A percentile compares a stretch with the other conserved stretches of the same genome.
phyloP scores from a whole-genome alignment of 2,329 filamentous ascomycete species.

The Fusarium dimerum region DNA sequence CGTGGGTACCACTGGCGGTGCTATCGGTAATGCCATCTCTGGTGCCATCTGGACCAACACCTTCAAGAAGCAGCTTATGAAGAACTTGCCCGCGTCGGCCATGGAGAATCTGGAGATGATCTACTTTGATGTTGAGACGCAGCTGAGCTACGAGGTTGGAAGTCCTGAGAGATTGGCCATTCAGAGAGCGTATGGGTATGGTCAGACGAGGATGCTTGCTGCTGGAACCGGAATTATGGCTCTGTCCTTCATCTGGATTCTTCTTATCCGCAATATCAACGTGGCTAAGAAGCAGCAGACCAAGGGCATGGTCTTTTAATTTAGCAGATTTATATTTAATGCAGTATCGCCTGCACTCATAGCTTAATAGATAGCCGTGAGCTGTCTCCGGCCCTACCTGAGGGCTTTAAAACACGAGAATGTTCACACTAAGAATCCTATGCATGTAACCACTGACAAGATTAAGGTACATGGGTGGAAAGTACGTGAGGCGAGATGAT shows the following conservation, averaged over 20 bases:
- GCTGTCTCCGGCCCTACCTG: too few species aligned
- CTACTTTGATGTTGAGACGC: constrained; percentile 53
- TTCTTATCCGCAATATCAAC: constrained; percentile 53
- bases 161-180: constrained; percentile 51
- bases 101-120: constrained; percentile 44
- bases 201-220: constrained; percentile 51
- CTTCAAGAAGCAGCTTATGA: constrained; percentile 1
- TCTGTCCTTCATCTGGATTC: constrained; percentile 37
- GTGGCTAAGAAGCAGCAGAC: constrained; percentile 49
- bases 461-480: too few species aligned
- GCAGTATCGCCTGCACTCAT: too few species aligned
- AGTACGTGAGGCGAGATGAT: too few species aligned
- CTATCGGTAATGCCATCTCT: constrained; percentile 3
- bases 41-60: constrained; percentile 5
- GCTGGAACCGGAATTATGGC: constrained; percentile 36
- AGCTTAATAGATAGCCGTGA: too few species aligned
- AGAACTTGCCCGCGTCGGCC: neutral
- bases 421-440: too few species aligned
- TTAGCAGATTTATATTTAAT: too few species aligned
- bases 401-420: too few species aligned
- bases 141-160: constrained; percentile 51
- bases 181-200: constrained; percentile 57
- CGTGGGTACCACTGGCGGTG: neutral
- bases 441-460: too few species aligned
- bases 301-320: constrained; percentile 53